Evolutionary conservation across 169 alveolate species (phyloP).

Genomic region (Pseudocohnilembus persalinus): DNA sequence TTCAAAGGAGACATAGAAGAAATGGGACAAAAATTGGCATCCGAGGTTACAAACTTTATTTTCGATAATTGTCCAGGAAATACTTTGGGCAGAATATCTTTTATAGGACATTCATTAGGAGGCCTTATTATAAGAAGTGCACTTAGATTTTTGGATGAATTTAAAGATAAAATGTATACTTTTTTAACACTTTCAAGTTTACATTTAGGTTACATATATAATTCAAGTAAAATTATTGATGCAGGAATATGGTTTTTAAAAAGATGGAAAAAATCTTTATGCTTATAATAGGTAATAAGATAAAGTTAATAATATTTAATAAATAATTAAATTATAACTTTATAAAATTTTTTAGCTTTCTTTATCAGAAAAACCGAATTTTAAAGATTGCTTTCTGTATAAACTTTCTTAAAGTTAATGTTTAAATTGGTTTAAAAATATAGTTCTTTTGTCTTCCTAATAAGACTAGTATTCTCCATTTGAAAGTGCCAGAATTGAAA

Average conservation of each 20-base stretch:
- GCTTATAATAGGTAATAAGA: constrained; percentile 60
- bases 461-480: constrained; percentile 87
- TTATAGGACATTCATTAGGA: constrained; percentile 78
- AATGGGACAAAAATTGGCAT: constrained; percentile 84
- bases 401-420: constrained; percentile 72
- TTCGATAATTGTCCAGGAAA: constrained; percentile 68
- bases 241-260: constrained; percentile 85
- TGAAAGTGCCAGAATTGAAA: constrained; percentile 82
- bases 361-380: constrained; percentile 69
- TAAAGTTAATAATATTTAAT: too few relatives aligned
- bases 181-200: constrained; percentile 80
- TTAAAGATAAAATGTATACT: constrained; percentile 70
- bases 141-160: constrained; percentile 64
- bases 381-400: constrained; percentile 76
- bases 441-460: constrained; percentile 63
- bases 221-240: constrained; percentile 63
- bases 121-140: constrained; percentile 76
- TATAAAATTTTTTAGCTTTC: constrained; percentile 2
- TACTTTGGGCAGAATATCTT: constrained; percentile 54
- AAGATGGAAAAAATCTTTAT: constrained; percentile 74
- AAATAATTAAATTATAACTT: constrained; percentile 19
- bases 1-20: constrained; percentile 72
- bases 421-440: constrained; percentile 83
- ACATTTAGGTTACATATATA: constrained; percentile 79
- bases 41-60: constrained; percentile 73